Evolutionary conservation across 805 yeast species (phyloP).

Genomic region (Pichia occidentalis): DNA sequence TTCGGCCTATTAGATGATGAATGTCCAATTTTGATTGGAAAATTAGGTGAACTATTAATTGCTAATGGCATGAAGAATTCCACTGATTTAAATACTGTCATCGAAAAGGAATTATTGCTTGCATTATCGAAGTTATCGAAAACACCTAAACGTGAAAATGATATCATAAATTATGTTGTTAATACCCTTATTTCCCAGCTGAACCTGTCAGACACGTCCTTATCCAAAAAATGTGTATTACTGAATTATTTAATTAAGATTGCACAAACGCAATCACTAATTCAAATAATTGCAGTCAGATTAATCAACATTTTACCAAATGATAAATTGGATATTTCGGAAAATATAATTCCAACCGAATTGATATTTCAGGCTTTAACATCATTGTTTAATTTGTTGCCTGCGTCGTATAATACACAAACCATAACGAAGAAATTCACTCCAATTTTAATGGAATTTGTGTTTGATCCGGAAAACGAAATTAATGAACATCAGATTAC

Average conservation of each 20-base stretch:
- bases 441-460: slow-evolving; percentile 4
- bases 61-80: slow-evolving; percentile 4
- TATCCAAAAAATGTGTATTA: slow-evolving; percentile 5
- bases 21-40: slow-evolving; percentile 31
- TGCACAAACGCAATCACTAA: slow-evolving; percentile 10
- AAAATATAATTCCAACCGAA: slow-evolving; percentile 4
- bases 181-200: slow-evolving; percentile 1
- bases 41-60: slow-evolving; percentile 8
- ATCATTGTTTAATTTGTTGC: slow-evolving; percentile 6
- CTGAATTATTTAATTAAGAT: slow-evolving; percentile 7
- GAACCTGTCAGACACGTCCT: not conserved
- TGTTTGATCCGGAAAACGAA: not conserved
- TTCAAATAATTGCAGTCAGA: slow-evolving; percentile 10
- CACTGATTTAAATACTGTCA: slow-evolving; percentile 7
- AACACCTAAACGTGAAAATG: slow-evolving; percentile 6
- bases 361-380: slow-evolving; percentile 6
- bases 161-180: slow-evolving; percentile 4
- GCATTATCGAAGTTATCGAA: slow-evolving; percentile 10
- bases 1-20: slow-evolving; percentile 34
- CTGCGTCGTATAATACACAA: slow-evolving; percentile 5
- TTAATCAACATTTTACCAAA: slow-evolving; percentile 8
- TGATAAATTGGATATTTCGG: not conserved
- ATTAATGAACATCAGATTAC: not conserved
- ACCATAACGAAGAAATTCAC: slow-evolving; percentile 8
- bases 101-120: slow-evolving; percentile 9